These are phyloP conservation scores for Nitzschia palea DNA, from an alignment of 108 stramenopile genomes.

Conservation along the genomic window DNA sequence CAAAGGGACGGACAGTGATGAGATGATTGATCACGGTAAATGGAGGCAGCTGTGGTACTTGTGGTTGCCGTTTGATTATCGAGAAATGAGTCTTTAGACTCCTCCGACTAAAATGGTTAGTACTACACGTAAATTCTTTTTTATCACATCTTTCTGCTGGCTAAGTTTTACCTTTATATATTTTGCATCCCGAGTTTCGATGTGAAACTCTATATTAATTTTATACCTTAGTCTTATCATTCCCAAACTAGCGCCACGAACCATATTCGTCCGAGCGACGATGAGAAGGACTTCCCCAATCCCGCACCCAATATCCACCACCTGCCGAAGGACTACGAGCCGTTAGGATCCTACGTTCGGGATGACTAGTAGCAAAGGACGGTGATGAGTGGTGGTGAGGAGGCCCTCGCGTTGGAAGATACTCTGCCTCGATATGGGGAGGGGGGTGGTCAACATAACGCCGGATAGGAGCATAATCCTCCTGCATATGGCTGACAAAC, in stretches of 20 bases:
- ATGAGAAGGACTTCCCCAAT: slow-evolving; percentile 6
- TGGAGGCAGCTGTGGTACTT: too few species aligned
- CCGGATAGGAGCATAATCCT: slow-evolving; percentile 11
- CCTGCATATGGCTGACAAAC: slow-evolving; percentile 9
- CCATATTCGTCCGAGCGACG: slow-evolving; percentile 4
- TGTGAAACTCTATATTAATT: too few species aligned
- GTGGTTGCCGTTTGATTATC: too few species aligned
- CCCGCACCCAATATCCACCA: slow-evolving; percentile 21
- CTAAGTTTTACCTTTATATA: too few species aligned
- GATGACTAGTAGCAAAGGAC: neutral
- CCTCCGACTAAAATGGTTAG: too few species aligned
- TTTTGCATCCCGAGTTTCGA: too few species aligned
- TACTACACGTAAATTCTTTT: too few species aligned
- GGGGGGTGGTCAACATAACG: slow-evolving; percentile 16
- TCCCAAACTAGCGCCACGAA: slow-evolving; percentile 14
- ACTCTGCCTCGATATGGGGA: neutral
- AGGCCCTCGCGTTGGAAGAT: neutral
- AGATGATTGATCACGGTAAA: too few species aligned
- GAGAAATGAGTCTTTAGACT: too few species aligned
- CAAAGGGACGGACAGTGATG: too few species aligned
- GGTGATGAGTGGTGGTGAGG: neutral
- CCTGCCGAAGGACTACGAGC: neutral
- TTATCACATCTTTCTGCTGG: too few species aligned
- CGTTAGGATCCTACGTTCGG: neutral
- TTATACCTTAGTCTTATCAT: too few species aligned